Conservation (phyloP, 495 filamentous ascomycete species). For the Lentithecium fluviatile region DNA sequence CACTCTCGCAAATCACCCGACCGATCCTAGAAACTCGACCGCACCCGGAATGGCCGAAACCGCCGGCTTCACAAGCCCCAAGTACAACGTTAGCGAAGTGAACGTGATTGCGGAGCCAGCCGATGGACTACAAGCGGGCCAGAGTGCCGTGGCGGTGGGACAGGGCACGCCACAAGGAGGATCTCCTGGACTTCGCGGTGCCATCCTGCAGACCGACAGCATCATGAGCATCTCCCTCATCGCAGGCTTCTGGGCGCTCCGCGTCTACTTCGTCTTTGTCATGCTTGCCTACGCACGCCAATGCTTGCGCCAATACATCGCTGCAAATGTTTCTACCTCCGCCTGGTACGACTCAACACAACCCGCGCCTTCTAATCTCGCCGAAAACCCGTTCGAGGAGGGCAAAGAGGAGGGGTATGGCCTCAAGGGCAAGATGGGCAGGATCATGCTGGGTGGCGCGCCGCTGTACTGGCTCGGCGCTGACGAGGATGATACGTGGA, state of each 20-base stretch:
- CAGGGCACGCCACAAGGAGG: slow-evolving; percentile 31
- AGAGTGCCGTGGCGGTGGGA: slow-evolving; percentile 55
- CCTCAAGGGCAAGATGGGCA: slow-evolving; percentile 71
- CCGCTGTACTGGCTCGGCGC: slow-evolving; percentile 72
- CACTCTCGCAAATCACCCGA: slow-evolving; percentile 56
- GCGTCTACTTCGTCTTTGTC: slow-evolving; percentile 75
- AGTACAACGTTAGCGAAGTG: slow-evolving; percentile 59
- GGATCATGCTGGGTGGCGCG: slow-evolving; percentile 68
- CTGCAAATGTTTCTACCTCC: slow-evolving; percentile 24
- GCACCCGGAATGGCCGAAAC: slow-evolving; percentile 59
- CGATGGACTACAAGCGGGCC: slow-evolving; percentile 45
- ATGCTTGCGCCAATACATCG: slow-evolving; percentile 59
- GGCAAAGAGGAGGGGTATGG: slow-evolving; percentile 69
- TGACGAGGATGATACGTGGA: slow-evolving; percentile 57
- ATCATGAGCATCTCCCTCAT: slow-evolving; percentile 75
- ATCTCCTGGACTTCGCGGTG: slow-evolving; percentile 46
- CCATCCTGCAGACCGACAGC: slow-evolving; percentile 64
- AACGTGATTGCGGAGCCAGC: slow-evolving; percentile 50
- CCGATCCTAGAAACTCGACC: slow-evolving; percentile 32
- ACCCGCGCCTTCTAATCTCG: slow-evolving; percentile 48
- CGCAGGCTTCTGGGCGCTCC: slow-evolving; percentile 64
- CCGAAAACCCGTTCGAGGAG: slow-evolving; percentile 69
- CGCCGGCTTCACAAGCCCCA: slow-evolving; percentile 67
- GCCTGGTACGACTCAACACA: slow-evolving; percentile 19
- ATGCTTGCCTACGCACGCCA: slow-evolving; percentile 76